Conservation (phyloP, 768 basidiomycete genomes). For the Suillus hirtellus region DNA sequence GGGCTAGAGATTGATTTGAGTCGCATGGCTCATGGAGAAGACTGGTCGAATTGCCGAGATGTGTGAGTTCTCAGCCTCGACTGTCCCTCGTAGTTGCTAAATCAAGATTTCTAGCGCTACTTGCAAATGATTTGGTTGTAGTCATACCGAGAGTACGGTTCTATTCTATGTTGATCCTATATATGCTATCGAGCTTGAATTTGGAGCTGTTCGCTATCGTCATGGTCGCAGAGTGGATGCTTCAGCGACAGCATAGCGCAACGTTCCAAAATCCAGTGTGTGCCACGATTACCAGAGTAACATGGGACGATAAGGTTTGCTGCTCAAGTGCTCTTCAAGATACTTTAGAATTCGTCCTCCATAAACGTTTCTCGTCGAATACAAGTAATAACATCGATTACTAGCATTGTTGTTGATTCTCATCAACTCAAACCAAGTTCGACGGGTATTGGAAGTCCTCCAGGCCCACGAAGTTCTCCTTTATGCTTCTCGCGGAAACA, state of each 20-base stretch:
- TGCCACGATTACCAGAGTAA: too few relatives aligned
- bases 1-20: not conserved
- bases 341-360: not conserved
- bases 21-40: not conserved
- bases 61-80: not conserved
- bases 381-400: not conserved
- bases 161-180: too few relatives aligned
- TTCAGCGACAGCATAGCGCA: too few relatives aligned
- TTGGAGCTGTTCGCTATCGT: too few relatives aligned
- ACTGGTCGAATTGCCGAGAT: not conserved
- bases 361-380: not conserved
- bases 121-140: not conserved
- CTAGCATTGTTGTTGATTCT: not conserved
- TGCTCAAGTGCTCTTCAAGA: too few relatives aligned
- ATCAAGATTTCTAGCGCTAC: not conserved
- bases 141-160: not conserved
- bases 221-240: too few relatives aligned
- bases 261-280: too few relatives aligned
- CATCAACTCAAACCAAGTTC: conserved; percentile 61
- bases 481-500: conserved; percentile 88
- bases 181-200: too few relatives aligned
- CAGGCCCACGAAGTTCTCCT: conserved; percentile 91
- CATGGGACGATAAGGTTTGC: too few relatives aligned
- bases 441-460: conserved; percentile 85
- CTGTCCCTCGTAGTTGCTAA: not conserved